Conservation (phyloP, 208 protist species). For the Spongospora subterranea region DNA sequence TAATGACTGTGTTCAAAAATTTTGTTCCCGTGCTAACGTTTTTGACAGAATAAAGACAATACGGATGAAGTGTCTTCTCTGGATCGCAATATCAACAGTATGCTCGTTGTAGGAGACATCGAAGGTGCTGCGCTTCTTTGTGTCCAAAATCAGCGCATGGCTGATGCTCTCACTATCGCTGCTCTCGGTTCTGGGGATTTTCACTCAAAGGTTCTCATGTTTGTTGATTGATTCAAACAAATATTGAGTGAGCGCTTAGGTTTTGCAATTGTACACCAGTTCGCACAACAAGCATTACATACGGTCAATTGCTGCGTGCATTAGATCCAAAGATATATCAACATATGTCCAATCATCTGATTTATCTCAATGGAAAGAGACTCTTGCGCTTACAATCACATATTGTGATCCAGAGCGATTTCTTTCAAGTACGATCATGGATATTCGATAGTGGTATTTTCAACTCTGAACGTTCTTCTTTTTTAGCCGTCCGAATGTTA, state of each 20-base stretch:
- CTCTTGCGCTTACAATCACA: slow-evolving; percentile 14
- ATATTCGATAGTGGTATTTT: not conserved
- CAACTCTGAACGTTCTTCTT: not conserved
- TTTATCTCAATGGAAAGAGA: not conserved
- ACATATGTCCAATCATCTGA: not conserved
- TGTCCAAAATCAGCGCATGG: slow-evolving; percentile 12
- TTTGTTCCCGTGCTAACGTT: too few relatives aligned
- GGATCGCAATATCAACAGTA: slow-evolving; percentile 6
- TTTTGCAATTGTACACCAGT: not conserved
- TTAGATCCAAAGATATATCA: slow-evolving; percentile 1
- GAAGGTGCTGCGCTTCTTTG: not conserved
- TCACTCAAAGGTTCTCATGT: not conserved
- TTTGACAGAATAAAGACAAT: not conserved
- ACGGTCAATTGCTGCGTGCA: not conserved
- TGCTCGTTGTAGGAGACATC: slow-evolving; percentile 31
- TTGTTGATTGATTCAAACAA: not conserved
- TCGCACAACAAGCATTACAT: slow-evolving; percentile 26
- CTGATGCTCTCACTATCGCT: not conserved
- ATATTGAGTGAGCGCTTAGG: not conserved
- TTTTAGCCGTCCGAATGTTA: not conserved
- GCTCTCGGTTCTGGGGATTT: not conserved
- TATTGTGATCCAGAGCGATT: not conserved
- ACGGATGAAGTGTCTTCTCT: not conserved
- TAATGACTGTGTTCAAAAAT: too few relatives aligned
- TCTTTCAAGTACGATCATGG: not conserved